Percentiles rank a stretch among this genome's conserved stretches.
These are phyloP conservation scores for Termitomyces sp. DNA, from an alignment of 768 basidiomycete species.

Conservation along the genomic window DNA sequence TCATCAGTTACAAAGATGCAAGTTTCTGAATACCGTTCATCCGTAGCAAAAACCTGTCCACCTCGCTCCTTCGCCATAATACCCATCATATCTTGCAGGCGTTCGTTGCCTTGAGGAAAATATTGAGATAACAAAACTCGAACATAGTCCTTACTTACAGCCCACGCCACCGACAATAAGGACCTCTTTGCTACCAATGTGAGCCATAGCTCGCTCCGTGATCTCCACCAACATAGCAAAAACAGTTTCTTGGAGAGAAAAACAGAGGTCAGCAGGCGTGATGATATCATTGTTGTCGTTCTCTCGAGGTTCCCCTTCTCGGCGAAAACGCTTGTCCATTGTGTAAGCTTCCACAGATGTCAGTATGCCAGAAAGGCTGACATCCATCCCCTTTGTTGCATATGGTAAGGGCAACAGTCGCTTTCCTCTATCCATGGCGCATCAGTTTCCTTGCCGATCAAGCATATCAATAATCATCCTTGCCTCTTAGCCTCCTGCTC, in stretches of 20 bases:
- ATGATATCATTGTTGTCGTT: constrained; percentile 63
- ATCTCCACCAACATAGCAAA: constrained; percentile 99
- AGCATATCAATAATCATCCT: constrained; percentile 14
- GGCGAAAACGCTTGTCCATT: constrained; percentile 76
- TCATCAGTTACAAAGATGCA: not conserved
- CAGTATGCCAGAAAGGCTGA: constrained; percentile 92
- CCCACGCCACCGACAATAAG: constrained; percentile 99
- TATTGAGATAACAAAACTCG: not conserved
- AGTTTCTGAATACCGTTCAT: constrained; percentile 68
- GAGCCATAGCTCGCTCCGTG: constrained; percentile 98
- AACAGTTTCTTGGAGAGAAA: constrained; percentile 94
- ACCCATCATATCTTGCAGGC: constrained; percentile 98
- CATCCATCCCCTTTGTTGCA: constrained; percentile 97
- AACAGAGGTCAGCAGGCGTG: constrained; percentile 95
- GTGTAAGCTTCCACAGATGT: constrained; percentile 88
- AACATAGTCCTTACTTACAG: constrained; percentile 53
- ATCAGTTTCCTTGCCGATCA: not conserved
- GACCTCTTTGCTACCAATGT: constrained; percentile 93
- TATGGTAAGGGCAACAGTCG: constrained; percentile 85
- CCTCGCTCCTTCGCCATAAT: constrained; percentile 91
- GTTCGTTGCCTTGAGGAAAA: constrained; percentile 66
- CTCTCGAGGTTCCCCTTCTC: constrained; percentile 34
- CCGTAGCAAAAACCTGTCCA: constrained; percentile 90
- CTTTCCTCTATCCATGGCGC: constrained; percentile 59
- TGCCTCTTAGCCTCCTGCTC: constrained; percentile 94